These are phyloP conservation scores for Vicia faba DNA, from an alignment of 306 rosid species.

Conservation along the genomic window DNA sequence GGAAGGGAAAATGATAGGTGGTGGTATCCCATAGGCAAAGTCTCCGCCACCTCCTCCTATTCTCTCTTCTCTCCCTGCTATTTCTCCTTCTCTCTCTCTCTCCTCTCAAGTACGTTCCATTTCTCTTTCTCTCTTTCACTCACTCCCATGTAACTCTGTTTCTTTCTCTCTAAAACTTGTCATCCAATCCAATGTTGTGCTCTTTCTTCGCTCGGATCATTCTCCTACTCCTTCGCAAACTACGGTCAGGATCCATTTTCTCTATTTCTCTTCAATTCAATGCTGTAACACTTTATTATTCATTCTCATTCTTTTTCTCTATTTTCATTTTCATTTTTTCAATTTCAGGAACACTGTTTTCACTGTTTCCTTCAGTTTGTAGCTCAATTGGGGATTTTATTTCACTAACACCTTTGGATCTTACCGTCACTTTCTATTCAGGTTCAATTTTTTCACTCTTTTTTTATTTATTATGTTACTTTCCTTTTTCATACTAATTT, in stretches of 20 bases:
- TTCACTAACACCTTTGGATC: constrained; percentile 36
- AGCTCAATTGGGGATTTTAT: constrained; percentile 42
- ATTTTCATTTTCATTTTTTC: neutral
- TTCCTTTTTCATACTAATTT: constrained; percentile 13
- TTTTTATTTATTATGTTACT: neutral
- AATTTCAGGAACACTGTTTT: constrained; percentile 50
- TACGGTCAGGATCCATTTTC: constrained; percentile 50
- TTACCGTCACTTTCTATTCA: constrained; percentile 26
- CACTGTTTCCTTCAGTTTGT: constrained; percentile 40
- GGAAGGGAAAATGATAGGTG: constrained; percentile 28
- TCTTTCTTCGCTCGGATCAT: constrained; percentile 47
- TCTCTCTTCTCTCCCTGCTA: neutral
- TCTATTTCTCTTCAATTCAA: neutral
- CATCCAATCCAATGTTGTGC: constrained; percentile 45
- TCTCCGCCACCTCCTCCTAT: constrained; percentile 10
- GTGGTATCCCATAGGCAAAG: constrained; percentile 18
- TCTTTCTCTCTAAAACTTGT: neutral
- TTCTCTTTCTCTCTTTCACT: constrained; percentile 1
- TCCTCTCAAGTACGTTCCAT: neutral
- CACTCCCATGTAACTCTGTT: constrained; percentile 5
- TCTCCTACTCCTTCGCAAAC: constrained; percentile 36
- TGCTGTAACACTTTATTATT: neutral
- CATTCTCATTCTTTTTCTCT: neutral
- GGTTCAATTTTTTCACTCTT: constrained; percentile 35
- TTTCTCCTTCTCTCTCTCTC: constrained; percentile 2